These are phyloP conservation scores for Albugo candida DNA, from an alignment of 352 stramenopile genomes.

Conservation along the genomic window DNA sequence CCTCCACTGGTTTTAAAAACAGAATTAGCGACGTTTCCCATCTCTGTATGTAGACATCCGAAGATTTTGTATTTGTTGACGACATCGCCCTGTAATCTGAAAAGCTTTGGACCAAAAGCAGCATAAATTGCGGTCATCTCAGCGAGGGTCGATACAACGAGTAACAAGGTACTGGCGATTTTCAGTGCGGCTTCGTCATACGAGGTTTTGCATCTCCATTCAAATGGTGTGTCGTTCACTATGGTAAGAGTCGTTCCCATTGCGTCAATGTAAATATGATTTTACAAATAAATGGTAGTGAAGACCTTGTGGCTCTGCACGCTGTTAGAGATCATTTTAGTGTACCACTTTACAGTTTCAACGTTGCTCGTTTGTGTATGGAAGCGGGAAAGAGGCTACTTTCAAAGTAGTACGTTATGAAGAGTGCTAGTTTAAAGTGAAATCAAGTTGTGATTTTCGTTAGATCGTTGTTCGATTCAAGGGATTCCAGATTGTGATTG, in stretches of 20 bases:
- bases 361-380: too few relatives aligned
- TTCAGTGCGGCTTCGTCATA: slow-evolving; percentile 10
- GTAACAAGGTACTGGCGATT: slow-evolving; percentile 1
- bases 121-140: slow-evolving; percentile 2
- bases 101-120: slow-evolving; percentile 1
- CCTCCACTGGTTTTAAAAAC: neutral
- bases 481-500: too few relatives aligned
- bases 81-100: neutral
- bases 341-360: too few relatives aligned
- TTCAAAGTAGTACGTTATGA: too few relatives aligned
- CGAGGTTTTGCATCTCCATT: slow-evolving; percentile 9
- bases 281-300: too few relatives aligned
- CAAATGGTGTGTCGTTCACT: slow-evolving; percentile 11
- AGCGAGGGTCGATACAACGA: slow-evolving; percentile 2
- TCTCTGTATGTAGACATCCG: slow-evolving; percentile 3
- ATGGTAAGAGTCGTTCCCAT: slow-evolving; percentile 16
- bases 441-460: too few relatives aligned
- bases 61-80: slow-evolving; percentile 5
- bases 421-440: too few relatives aligned
- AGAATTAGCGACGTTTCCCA: neutral
- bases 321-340: too few relatives aligned
- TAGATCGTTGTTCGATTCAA: too few relatives aligned
- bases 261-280: neutral
- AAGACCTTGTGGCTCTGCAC: too few relatives aligned
- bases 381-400: too few relatives aligned